Evolutionary conservation across 169 alveolate species (phyloP).

Genomic region (Eimeria nieschulzi): DNA sequence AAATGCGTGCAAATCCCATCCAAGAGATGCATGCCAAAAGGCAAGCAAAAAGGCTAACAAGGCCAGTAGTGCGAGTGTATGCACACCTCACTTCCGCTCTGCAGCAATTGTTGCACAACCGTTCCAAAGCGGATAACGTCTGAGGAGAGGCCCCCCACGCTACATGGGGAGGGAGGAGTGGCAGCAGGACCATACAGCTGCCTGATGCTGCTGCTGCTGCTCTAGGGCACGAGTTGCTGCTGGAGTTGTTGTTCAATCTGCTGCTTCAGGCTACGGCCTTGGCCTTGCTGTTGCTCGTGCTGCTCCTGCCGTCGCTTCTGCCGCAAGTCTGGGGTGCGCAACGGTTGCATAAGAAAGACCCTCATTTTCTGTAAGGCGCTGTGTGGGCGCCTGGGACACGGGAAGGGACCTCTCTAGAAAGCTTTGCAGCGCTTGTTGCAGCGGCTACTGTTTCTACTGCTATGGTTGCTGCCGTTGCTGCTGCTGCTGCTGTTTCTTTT

Average conservation of each 20-base stretch:
- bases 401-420: background rate
- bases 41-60: background rate
- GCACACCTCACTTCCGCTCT: background rate
- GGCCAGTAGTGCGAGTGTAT: background rate
- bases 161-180: background rate
- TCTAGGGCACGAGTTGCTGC: slow-evolving; percentile 38
- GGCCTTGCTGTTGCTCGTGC: background rate
- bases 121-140: background rate
- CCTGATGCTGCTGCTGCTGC: slow-evolving; percentile 19
- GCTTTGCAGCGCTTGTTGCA: background rate
- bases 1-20: too few relatives aligned
- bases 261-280: slow-evolving; percentile 2
- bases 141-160: background rate
- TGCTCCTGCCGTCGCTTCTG: slow-evolving; percentile 13
- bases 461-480: background rate
- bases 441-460: background rate
- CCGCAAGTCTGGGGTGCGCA: slow-evolving; percentile 1
- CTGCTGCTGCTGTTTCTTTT: background rate
- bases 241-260: slow-evolving; percentile 35
- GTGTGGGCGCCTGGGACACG: background rate
- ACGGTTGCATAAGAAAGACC: background rate
- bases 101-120: slow-evolving; percentile 13
- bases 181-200: slow-evolving; percentile 5
- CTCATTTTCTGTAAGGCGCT: slow-evolving; percentile 9
- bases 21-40: too few relatives aligned